Percentiles rank a stretch among this genome's conserved stretches.
Conservation (phyloP, 2,329 filamentous ascomycete species). For the Drechmeria coniospora region DNA sequence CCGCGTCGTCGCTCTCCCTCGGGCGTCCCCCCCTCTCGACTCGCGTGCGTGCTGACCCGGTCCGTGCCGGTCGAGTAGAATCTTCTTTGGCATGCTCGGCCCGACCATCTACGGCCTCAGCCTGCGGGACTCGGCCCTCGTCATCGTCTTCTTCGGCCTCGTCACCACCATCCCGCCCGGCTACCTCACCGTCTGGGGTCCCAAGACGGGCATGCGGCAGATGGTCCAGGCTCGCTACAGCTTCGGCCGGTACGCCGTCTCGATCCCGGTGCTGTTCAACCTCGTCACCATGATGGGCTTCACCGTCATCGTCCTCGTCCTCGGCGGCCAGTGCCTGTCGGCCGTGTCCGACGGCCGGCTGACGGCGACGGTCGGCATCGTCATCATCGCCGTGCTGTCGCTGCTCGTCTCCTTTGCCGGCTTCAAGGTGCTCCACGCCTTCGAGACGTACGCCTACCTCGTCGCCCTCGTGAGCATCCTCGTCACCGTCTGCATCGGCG, state of each 20-base stretch:
- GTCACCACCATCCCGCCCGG: conserved; percentile 37
- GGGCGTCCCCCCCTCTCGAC: background rate
- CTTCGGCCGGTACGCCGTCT: conserved; percentile 43
- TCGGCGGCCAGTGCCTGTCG: conserved; percentile 43
- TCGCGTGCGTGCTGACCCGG: background rate
- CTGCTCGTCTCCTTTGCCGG: conserved; percentile 48
- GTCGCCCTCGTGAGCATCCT: conserved; percentile 37
- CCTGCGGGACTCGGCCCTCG: conserved; percentile 38
- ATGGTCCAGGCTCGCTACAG: conserved; percentile 50
- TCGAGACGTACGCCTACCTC: conserved; percentile 42
- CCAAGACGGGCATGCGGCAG: conserved; percentile 48
- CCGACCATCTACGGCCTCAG: conserved; percentile 37
- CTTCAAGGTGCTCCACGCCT: conserved; percentile 39
- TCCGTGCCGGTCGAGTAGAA: conserved; percentile 19
- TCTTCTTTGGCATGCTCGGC: conserved; percentile 49
- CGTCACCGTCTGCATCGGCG: conserved; percentile 39
- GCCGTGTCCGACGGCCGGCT: conserved; percentile 34
- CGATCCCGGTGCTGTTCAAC: conserved; percentile 45
- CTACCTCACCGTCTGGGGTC: conserved; percentile 41
- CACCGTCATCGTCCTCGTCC: conserved; percentile 43
- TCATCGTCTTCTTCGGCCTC: conserved; percentile 49
- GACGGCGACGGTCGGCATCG: conserved; percentile 40
- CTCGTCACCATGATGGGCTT: conserved; percentile 49
- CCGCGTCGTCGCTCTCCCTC: background rate
- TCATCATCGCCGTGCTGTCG: conserved; percentile 40